phyloP scores from a whole-genome alignment of 2,329 filamentous ascomycete species.

The Pseudomassariella vexata region DNA sequence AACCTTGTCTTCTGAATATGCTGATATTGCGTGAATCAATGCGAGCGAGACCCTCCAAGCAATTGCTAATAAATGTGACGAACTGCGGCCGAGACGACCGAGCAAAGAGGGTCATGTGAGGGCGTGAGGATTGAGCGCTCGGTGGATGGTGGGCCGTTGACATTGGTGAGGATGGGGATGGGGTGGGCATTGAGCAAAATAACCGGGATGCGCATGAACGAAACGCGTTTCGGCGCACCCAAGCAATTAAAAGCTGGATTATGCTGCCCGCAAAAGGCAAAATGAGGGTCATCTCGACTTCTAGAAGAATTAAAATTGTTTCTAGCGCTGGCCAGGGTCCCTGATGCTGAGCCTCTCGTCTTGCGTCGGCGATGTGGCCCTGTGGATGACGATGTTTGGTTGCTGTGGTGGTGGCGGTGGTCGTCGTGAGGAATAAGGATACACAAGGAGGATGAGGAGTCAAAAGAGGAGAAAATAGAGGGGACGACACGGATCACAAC shows the following conservation, averaged over 20 bases:
- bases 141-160: too few relatives aligned
- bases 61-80: conserved; percentile 17
- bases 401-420: too few relatives aligned
- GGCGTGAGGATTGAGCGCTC: conserved; percentile 9
- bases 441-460: too few relatives aligned
- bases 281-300: conserved; percentile 20
- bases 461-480: too few relatives aligned
- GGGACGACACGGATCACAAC: too few relatives aligned
- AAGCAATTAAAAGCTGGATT: conserved; percentile 42
- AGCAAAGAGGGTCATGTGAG: too few relatives aligned
- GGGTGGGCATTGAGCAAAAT: conserved; percentile 11
- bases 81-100: too few relatives aligned
- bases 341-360: conserved; percentile 3
- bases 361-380: too few relatives aligned
- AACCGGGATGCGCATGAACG: conserved; percentile 36
- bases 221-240: conserved; percentile 37
- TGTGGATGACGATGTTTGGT: too few relatives aligned
- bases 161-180: conserved; percentile 14
- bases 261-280: conserved; percentile 29
- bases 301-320: conserved; percentile 28
- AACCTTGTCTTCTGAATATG: conserved; percentile 11
- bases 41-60: conserved; percentile 23
- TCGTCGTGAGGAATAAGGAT: too few relatives aligned
- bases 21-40: conserved; percentile 34
- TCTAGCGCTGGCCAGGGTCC: conserved; percentile 22